These are phyloP conservation scores for Chlorophyllum brunneum DNA, from an alignment of 768 basidiomycete species.

Conservation along the genomic window DNA sequence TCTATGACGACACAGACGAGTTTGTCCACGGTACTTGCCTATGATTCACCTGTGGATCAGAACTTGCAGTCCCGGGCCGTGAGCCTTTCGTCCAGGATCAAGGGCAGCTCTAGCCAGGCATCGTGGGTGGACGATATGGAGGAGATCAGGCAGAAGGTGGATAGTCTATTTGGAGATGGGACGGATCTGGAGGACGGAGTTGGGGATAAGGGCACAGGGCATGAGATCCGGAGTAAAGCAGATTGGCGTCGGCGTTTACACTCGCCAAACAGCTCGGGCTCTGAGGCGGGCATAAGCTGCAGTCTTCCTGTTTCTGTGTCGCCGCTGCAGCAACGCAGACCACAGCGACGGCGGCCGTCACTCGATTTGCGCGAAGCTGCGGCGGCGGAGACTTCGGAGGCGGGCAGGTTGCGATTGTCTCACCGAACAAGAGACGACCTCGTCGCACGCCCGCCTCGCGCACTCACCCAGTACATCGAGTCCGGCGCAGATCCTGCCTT, in stretches of 20 bases:
- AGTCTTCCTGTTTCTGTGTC: slow-evolving; percentile 18
- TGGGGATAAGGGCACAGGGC: background rate
- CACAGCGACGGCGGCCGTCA: slow-evolving; percentile 37
- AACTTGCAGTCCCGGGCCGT: slow-evolving; percentile 46
- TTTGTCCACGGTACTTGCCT: slow-evolving; percentile 41
- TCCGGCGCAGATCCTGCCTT: slow-evolving; percentile 46
- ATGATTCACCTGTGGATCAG: slow-evolving; percentile 43
- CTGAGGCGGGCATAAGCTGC: slow-evolving; percentile 18
- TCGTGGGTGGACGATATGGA: slow-evolving; percentile 69
- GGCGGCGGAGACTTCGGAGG: slow-evolving; percentile 13
- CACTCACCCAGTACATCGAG: slow-evolving; percentile 70
- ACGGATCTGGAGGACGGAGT: slow-evolving; percentile 7
- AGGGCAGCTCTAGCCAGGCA: slow-evolving; percentile 38
- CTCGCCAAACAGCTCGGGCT: background rate
- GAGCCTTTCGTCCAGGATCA: slow-evolving; percentile 49
- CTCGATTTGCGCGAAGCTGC: slow-evolving; percentile 31
- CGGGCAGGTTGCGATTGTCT: slow-evolving; percentile 48
- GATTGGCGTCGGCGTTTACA: slow-evolving; percentile 6
- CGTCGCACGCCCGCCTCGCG: slow-evolving; percentile 67
- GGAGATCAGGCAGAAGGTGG: slow-evolving; percentile 60
- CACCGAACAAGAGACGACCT: slow-evolving; percentile 49
- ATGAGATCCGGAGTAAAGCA: background rate
- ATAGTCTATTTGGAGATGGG: slow-evolving; percentile 46
- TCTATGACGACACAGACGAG: slow-evolving; percentile 69
- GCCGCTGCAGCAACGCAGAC: slow-evolving; percentile 15